Base-by-base conservation (phyloP, 108 stramenopile genomes). In the Chaetoceros tenuissimus region DNA sequence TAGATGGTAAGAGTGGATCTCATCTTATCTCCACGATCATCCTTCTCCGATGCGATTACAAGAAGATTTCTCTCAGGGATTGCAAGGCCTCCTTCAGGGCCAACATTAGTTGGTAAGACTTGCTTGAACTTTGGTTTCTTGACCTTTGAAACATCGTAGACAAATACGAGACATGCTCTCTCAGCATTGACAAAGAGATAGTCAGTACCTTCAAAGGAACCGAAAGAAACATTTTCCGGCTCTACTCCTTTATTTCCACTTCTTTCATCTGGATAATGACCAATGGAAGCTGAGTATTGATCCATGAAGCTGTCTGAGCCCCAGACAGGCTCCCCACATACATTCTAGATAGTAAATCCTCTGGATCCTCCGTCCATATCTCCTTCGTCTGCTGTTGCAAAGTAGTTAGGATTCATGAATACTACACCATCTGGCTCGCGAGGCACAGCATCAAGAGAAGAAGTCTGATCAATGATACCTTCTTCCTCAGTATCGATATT, bases 371-470 rank as follows among this genome's bases (percentile, higher is more conserved):
- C 87, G 46, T 70, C 68, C 50, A 68, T 47, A 55, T 84, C 87
- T 48, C 87, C 82, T 53, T 88, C 82, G 46, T 88, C 71, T 34
- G 87, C 87, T 2, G 80, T 77, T n/a, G 66, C 78, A 49, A 79
- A 80, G 68, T 76, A 82, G 1, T 60, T 55, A 22, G 61, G 79
- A 24, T 48, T 29, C 40, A 81, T 68, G 80, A 80, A 87, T 0
- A 68, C 66, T 22, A 82, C 75, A 16, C 75, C 80, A 62, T 87
- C 86, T 2, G 86, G 78, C 66, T 87, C 86, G 8, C 82, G 72
- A 17, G 53, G 58, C 20, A 63, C 20, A 13, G 27, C 46, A 2
- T 59, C 54, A 16, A 66, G 31, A 10, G 64, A 25, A 0, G 23
- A 70, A 16, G 3, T 61, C 54, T 79, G 79, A 24, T 58, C 44